Conservation (phyloP, 805 yeast species). For the Barnettozyma populi region DNA sequence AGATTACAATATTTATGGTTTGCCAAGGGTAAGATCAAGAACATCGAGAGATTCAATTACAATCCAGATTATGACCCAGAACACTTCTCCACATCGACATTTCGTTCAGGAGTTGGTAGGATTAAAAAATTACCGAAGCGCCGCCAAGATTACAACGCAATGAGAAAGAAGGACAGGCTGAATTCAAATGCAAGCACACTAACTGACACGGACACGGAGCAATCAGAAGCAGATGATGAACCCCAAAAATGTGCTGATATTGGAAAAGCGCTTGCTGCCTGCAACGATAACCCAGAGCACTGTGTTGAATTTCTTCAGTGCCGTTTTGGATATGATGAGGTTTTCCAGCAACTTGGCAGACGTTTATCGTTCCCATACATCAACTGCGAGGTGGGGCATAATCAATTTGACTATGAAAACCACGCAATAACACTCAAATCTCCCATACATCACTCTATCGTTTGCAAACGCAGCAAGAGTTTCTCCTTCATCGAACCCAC, state of each 20-base stretch:
- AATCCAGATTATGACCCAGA: slow-evolving; percentile 1
- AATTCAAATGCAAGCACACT: background rate
- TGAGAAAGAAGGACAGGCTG: slow-evolving; percentile 4
- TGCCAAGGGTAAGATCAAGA: slow-evolving; percentile 41
- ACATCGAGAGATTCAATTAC: slow-evolving; percentile 23
- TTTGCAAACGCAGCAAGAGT: slow-evolving; percentile 31
- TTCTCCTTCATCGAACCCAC: slow-evolving; percentile 29
- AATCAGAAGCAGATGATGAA: background rate
- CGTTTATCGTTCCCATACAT: slow-evolving; percentile 37
- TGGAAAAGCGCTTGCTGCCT: background rate
- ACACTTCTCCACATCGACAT: slow-evolving; percentile 8
- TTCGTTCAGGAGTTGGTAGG: slow-evolving; percentile 25
- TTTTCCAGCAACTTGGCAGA: slow-evolving; percentile 26
- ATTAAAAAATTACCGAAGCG: slow-evolving; percentile 21
- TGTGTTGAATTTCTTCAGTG: background rate
- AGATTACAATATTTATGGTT: slow-evolving; percentile 40
- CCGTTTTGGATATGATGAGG: slow-evolving; percentile 8
- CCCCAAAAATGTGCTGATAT: background rate
- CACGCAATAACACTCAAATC: slow-evolving; percentile 13
- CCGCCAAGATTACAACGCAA: slow-evolving; percentile 17
- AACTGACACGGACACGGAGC: slow-evolving; percentile 1
- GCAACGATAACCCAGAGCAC: background rate
- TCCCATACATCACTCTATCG: background rate
- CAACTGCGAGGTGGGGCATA: slow-evolving; percentile 28
- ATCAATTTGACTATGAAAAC: slow-evolving; percentile 24